Evolutionary conservation across 352 stramenopile species (phyloP).

Genomic region (Pythium vanterpoolii): DNA sequence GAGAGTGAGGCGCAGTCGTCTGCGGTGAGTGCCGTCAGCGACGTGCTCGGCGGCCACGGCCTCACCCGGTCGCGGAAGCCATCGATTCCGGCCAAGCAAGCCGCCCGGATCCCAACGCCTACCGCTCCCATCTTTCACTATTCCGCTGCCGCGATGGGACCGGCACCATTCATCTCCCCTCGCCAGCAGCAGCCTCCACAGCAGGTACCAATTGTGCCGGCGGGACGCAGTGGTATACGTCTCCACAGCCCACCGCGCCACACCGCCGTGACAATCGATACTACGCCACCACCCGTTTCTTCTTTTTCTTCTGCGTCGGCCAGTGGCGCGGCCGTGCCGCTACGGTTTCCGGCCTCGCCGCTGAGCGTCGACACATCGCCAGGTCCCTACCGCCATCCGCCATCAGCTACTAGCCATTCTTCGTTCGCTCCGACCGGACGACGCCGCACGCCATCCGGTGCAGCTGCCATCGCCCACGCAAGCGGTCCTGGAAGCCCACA

Average conservation of each 20-base stretch:
- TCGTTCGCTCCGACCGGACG: neutral
- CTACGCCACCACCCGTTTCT: neutral
- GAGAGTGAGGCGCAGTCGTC: neutral
- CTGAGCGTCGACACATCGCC: conserved; percentile 16
- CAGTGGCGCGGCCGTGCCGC: neutral
- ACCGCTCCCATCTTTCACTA: neutral
- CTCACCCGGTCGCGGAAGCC: neutral
- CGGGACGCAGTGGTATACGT: neutral
- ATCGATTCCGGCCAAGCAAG: neutral
- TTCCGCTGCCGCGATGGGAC: neutral
- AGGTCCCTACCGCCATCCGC: neutral
- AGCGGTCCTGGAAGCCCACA: neutral
- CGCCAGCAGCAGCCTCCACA: neutral
- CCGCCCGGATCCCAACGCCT: neutral
- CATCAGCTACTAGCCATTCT: neutral
- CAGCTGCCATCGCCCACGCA: neutral
- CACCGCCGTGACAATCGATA: conserved; percentile 6
- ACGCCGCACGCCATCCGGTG: neutral
- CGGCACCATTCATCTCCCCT: conserved; percentile 5
- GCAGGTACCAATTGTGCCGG: neutral
- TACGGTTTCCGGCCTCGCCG: neutral
- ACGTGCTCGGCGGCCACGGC: conserved; percentile 30
- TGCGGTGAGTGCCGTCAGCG: conserved; percentile 35
- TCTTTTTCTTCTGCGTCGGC: neutral
- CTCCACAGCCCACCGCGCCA: conserved; percentile 2